Evolutionary conservation across 2,329 filamentous ascomycete species (phyloP).

Genomic region (Diaporthe sp.): DNA sequence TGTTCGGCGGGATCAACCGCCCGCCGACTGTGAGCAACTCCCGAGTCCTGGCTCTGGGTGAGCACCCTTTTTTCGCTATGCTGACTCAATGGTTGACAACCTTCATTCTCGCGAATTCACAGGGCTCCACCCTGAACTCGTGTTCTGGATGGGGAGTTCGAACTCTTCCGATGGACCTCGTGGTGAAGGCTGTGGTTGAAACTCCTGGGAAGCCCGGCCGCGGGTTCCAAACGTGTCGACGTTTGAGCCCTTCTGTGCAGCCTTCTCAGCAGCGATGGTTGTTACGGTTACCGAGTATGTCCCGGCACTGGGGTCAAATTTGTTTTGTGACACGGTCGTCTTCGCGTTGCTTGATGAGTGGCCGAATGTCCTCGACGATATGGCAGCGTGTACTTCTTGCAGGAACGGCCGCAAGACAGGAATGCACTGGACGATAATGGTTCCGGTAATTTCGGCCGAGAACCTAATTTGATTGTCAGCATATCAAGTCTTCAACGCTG

Average conservation of each 20-base stretch:
- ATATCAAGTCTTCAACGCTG: background rate
- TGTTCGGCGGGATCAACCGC: background rate
- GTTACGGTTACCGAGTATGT: conserved; percentile 24
- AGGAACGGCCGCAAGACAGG: conserved; percentile 35
- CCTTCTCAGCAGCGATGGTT: background rate
- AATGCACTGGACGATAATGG: conserved; percentile 35
- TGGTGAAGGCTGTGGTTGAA: background rate
- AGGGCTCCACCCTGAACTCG: conserved; percentile 5
- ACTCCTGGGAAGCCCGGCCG: background rate
- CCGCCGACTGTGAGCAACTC: background rate
- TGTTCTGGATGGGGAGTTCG: conserved; percentile 9
- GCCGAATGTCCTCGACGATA: conserved; percentile 4
- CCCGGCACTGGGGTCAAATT: conserved; percentile 4
- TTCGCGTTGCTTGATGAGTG: conserved; percentile 2
- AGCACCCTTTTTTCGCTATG: background rate
- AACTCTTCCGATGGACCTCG: conserved; percentile 14
- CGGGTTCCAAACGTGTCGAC: background rate
- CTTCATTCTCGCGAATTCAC: background rate
- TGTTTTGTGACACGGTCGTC: conserved; percentile 11
- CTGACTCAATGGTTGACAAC: background rate
- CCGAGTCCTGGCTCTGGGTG: conserved; percentile 12
- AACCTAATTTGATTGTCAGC: conserved; percentile 21
- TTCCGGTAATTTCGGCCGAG: conserved; percentile 33
- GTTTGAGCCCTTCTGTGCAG: background rate
- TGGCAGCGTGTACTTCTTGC: conserved; percentile 11